These are phyloP conservation scores for Podila verticillata DNA, from an alignment of 192 early-diverging fungal species.

Conservation along the genomic window DNA sequence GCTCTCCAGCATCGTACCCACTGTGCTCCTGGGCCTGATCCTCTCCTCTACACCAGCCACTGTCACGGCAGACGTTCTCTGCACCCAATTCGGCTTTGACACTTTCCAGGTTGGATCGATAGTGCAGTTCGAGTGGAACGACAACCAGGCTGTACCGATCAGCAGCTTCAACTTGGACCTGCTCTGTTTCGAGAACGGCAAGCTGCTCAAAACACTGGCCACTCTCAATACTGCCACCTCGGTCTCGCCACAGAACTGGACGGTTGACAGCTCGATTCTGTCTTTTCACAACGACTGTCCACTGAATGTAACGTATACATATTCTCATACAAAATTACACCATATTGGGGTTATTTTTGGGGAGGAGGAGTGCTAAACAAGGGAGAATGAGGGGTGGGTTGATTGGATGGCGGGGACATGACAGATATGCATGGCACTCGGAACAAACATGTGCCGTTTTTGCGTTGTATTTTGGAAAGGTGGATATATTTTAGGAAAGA, in stretches of 20 bases:
- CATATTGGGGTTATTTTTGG: conserved; percentile 3
- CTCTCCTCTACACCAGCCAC: conserved; percentile 1
- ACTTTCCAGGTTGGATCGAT: conserved; percentile 36
- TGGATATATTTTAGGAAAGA: not conserved
- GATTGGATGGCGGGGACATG: conserved; percentile 2
- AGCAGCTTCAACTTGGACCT: conserved; percentile 31
- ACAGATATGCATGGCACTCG: not conserved
- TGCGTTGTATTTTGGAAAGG: not conserved
- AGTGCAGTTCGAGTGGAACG: conserved; percentile 30
- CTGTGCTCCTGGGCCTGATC: not conserved
- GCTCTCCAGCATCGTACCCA: not conserved
- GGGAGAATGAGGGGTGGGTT: not conserved
- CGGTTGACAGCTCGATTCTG: not conserved
- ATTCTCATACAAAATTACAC: too few relatives aligned
- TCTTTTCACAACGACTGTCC: conserved; percentile 2
- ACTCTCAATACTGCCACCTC: conserved; percentile 19
- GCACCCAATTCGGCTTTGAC: conserved; percentile 18
- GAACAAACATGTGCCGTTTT: not conserved
- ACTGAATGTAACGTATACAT: conserved; percentile 24
- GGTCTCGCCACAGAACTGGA: not conserved
- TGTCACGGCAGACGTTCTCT: conserved; percentile 19
- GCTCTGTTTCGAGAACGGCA: conserved; percentile 28
- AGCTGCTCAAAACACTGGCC: conserved; percentile 19
- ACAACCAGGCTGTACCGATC: conserved; percentile 16
- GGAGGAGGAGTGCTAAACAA: not conserved